Evolutionary conservation across 2,329 filamentous ascomycete species (phyloP).

Genomic region (Fusarium sp.): DNA sequence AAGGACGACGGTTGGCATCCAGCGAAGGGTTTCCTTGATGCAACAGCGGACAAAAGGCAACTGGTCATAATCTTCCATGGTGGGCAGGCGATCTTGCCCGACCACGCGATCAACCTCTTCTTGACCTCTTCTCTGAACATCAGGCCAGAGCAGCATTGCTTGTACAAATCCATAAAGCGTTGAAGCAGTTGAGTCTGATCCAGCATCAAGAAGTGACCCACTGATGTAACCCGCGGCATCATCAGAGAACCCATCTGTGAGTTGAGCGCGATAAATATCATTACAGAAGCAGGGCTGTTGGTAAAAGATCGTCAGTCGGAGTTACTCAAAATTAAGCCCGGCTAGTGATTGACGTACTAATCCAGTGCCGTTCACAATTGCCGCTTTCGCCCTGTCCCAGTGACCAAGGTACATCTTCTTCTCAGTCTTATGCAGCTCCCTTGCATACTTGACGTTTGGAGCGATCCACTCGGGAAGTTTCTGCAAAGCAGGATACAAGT

Average conservation of each 20-base stretch:
- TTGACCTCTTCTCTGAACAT: constrained; percentile 60
- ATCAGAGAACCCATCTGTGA: constrained; percentile 35
- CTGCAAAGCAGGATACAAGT: constrained; percentile 13
- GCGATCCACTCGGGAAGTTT: constrained; percentile 12
- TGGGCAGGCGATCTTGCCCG: constrained; percentile 59
- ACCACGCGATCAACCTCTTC: constrained; percentile 61
- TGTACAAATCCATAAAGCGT: constrained; percentile 55
- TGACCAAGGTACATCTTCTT: constrained; percentile 12
- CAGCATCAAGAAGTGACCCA: constrained; percentile 48
- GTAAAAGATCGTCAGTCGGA: neutral
- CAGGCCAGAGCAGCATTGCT: constrained; percentile 62
- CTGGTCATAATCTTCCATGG: constrained; percentile 58
- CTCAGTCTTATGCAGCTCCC: constrained; percentile 5
- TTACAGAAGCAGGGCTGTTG: constrained; percentile 41
- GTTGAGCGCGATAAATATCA: constrained; percentile 33
- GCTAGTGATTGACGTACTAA: neutral
- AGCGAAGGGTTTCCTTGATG: constrained; percentile 52
- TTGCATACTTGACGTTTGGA: constrained; percentile 12
- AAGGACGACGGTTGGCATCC: constrained; percentile 50
- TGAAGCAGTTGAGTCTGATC: constrained; percentile 51
- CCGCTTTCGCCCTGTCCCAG: constrained; percentile 19
- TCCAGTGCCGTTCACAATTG: constrained; percentile 5
- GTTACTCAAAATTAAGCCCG: neutral
- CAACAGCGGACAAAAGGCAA: constrained; percentile 60
- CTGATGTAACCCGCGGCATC: constrained; percentile 41